phyloP scores from a whole-genome alignment of 768 basidiomycete genomes.

The Phylloporus rhodoxanthus region DNA sequence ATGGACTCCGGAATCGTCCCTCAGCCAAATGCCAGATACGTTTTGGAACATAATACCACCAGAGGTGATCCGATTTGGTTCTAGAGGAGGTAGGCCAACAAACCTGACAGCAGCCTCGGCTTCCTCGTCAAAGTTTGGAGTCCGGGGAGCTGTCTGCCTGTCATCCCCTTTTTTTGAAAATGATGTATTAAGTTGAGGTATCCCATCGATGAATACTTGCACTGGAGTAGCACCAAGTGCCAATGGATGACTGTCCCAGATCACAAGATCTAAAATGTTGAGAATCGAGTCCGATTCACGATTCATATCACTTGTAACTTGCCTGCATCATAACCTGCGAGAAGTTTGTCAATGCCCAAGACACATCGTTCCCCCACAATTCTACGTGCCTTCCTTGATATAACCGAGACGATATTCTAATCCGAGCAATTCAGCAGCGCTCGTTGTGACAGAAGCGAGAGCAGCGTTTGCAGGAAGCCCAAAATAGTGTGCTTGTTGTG shows the following conservation, averaged over 20 bases:
- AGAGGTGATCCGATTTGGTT: slow-evolving; percentile 30
- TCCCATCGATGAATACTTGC: slow-evolving; percentile 83
- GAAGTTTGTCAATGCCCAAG: neutral
- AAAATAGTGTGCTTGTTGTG: slow-evolving; percentile 78
- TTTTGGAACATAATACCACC: slow-evolving; percentile 47
- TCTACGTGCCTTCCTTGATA: slow-evolving; percentile 48
- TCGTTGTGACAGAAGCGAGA: slow-evolving; percentile 67
- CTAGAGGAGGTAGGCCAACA: slow-evolving; percentile 67
- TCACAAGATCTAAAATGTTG: slow-evolving; percentile 38
- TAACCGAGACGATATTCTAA: slow-evolving; percentile 78
- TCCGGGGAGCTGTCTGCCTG: slow-evolving; percentile 46
- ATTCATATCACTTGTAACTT: neutral
- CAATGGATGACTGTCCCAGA: slow-evolving; percentile 77
- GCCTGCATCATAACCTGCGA: slow-evolving; percentile 62
- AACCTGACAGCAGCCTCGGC: slow-evolving; percentile 49
- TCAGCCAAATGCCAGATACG: slow-evolving; percentile 37
- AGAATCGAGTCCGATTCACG: neutral
- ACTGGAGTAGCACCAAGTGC: slow-evolving; percentile 71
- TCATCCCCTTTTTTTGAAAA: slow-evolving; percentile 38
- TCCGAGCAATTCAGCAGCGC: slow-evolving; percentile 67
- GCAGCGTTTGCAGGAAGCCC: slow-evolving; percentile 68
- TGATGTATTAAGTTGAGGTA: slow-evolving; percentile 49
- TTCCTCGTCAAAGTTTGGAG: slow-evolving; percentile 59
- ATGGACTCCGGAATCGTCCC: slow-evolving; percentile 20
- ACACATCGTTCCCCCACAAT: neutral